Percentiles rank a stretch among this genome's conserved stretches.
phyloP scores from a whole-genome alignment of 441 rosid genomes.

The Adansonia grandidieri region DNA sequence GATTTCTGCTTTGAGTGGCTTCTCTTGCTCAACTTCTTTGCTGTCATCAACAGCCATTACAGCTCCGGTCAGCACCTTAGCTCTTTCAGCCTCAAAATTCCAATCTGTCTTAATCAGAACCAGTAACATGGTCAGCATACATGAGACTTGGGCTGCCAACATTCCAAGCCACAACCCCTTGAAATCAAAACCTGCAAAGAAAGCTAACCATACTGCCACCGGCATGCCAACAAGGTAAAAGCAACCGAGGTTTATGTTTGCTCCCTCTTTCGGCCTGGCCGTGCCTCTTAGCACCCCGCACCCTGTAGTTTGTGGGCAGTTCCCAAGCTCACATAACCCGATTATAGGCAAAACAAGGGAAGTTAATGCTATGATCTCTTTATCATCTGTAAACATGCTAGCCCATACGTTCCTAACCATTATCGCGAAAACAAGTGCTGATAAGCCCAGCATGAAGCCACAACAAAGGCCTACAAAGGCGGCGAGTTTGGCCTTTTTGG shows the following conservation, averaged over 20 bases:
- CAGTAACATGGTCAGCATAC: slow-evolving; percentile 70
- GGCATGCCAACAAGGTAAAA: slow-evolving; percentile 88
- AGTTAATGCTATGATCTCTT: slow-evolving; percentile 65
- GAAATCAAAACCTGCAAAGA: slow-evolving; percentile 65
- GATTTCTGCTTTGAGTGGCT: slow-evolving; percentile 40
- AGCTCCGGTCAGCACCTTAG: slow-evolving; percentile 60
- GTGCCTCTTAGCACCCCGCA: slow-evolving; percentile 89
- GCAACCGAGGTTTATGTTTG: slow-evolving; percentile 73
- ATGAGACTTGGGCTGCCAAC: slow-evolving; percentile 78
- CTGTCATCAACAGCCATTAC: slow-evolving; percentile 33
- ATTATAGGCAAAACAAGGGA: slow-evolving; percentile 73
- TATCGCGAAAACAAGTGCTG: slow-evolving; percentile 57
- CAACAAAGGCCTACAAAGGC: slow-evolving; percentile 65
- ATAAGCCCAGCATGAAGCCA: slow-evolving; percentile 68
- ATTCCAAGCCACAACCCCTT: slow-evolving; percentile 87
- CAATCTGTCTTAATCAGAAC: slow-evolving; percentile 74
- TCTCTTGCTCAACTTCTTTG: slow-evolving; percentile 32
- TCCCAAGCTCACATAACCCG: slow-evolving; percentile 90
- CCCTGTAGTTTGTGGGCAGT: slow-evolving; percentile 92
- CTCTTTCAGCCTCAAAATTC: slow-evolving; percentile 69
- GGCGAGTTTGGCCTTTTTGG: slow-evolving; percentile 64
- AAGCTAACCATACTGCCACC: slow-evolving; percentile 72
- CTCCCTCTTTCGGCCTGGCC: slow-evolving; percentile 85
- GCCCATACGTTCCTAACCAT: slow-evolving; percentile 77
- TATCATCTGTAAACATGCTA: slow-evolving; percentile 66